Percentiles rank a stretch among this genome's conserved stretches.
Evolutionary conservation across 805 yeast genomes (phyloP).

Genomic region (Teunomyces gatunensis): DNA sequence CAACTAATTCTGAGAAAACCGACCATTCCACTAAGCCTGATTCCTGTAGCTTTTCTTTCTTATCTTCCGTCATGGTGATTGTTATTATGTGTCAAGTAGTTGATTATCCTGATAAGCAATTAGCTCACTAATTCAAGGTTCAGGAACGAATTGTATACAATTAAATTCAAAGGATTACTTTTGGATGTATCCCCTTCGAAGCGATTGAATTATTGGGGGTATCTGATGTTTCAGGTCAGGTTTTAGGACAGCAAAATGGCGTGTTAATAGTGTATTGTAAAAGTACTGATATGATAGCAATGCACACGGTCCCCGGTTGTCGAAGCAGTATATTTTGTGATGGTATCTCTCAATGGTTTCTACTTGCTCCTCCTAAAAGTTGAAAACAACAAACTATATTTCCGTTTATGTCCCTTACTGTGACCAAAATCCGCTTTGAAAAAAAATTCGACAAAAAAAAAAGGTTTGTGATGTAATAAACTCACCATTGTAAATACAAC

Average conservation of each 20-base stretch:
- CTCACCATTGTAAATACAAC: neutral
- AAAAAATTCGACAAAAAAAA: conserved; percentile 4
- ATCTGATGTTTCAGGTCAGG: neutral
- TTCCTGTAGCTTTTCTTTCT: conserved; percentile 33
- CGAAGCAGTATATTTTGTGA: neutral
- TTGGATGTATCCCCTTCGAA: neutral
- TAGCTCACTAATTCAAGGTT: too few species aligned
- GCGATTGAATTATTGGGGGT: neutral
- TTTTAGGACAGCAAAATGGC: neutral
- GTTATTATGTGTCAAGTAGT: neutral
- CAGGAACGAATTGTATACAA: neutral
- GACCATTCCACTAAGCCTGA: conserved; percentile 82
- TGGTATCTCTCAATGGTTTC: neutral
- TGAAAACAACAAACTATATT: neutral
- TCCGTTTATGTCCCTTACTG: conserved; percentile 1
- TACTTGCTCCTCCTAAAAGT: neutral
- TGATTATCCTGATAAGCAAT: neutral
- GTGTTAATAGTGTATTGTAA: neutral
- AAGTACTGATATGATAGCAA: neutral
- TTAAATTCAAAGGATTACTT: neutral
- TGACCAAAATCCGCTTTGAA: conserved; percentile 2
- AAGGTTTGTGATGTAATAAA: conserved; percentile 3
- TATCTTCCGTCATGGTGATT: conserved; percentile 10
- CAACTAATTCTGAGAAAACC: conserved; percentile 80
- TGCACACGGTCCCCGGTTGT: neutral